Evolutionary conservation across 176 grass and related monocot species (phyloP).

Genomic region (Carex parvula): DNA sequence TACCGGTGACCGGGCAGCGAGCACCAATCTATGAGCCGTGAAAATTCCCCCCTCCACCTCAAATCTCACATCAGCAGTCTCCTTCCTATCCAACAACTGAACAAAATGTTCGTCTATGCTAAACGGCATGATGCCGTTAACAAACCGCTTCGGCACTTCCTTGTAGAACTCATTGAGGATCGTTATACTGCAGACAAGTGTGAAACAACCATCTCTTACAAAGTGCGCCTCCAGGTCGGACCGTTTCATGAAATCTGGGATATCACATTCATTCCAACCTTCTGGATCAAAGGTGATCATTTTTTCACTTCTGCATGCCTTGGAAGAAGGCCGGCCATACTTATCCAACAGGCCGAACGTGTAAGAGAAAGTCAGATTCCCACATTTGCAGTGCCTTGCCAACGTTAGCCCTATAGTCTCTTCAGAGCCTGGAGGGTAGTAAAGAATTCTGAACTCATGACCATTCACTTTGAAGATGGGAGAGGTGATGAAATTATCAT

Average conservation of each 20-base stretch:
- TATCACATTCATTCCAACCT: neutral
- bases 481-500: neutral
- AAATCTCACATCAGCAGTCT: neutral
- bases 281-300: too few relatives aligned
- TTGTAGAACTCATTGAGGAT: neutral
- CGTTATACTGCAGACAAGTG: neutral
- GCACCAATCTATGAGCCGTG: constrained; percentile 10
- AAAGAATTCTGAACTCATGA: neutral
- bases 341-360: neutral
- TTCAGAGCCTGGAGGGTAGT: neutral
- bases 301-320: too few relatives aligned
- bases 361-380: neutral
- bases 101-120: neutral
- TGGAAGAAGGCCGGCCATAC: neutral
- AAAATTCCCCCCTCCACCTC: constrained; percentile 6
- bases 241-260: neutral
- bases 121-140: neutral
- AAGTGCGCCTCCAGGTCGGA: neutral
- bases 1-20: constrained; percentile 31
- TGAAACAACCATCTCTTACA: neutral
- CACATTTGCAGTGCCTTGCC: neutral
- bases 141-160: neutral
- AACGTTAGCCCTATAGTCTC: neutral
- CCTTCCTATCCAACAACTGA: neutral
- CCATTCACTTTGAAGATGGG: neutral